phyloP scores from a whole-genome alignment of 495 filamentous ascomycete species.

The Massariosphaeria phaeospora region DNA sequence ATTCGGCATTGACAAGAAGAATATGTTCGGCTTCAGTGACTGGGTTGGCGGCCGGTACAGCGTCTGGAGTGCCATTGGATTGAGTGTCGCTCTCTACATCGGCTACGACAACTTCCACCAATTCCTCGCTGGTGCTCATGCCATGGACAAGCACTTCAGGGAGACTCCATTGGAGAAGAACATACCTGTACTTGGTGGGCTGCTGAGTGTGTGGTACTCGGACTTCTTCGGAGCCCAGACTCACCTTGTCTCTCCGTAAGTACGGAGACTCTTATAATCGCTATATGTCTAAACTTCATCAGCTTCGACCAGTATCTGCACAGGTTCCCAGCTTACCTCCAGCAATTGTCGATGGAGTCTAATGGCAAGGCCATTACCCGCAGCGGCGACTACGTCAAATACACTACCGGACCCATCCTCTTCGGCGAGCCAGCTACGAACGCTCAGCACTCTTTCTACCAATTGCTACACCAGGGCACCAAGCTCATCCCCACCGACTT shows the following conservation, averaged over 20 bases:
- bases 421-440: conserved; percentile 99
- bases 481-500: conserved; percentile 98
- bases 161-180: conserved; percentile 87
- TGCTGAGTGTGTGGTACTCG: conserved; percentile 96
- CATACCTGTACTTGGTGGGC: conserved; percentile 85
- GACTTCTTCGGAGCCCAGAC: conserved; percentile 98
- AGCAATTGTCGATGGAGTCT: conserved; percentile 99
- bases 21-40: conserved; percentile 98
- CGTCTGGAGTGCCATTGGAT: conserved; percentile 96
- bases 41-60: conserved; percentile 98
- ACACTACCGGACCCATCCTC: conserved; percentile 89
- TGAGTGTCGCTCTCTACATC: conserved; percentile 89
- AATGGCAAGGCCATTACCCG: conserved; percentile 98
- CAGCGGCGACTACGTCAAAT: conserved; percentile 84
- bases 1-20: conserved; percentile 94
- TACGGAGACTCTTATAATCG: not conserved
- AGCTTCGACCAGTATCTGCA: conserved; percentile 98
- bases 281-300: conserved; percentile 22
- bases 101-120: conserved; percentile 96
- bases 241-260: conserved; percentile 81
- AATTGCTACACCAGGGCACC: conserved; percentile 96
- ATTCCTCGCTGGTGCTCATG: conserved; percentile 91
- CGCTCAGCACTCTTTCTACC: conserved; percentile 99
- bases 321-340: conserved; percentile 97
- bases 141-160: conserved; percentile 98